These are phyloP conservation scores for Penicillium sp. DNA, from an alignment of 2,329 filamentous ascomycete genomes.

Conservation along the genomic window DNA sequence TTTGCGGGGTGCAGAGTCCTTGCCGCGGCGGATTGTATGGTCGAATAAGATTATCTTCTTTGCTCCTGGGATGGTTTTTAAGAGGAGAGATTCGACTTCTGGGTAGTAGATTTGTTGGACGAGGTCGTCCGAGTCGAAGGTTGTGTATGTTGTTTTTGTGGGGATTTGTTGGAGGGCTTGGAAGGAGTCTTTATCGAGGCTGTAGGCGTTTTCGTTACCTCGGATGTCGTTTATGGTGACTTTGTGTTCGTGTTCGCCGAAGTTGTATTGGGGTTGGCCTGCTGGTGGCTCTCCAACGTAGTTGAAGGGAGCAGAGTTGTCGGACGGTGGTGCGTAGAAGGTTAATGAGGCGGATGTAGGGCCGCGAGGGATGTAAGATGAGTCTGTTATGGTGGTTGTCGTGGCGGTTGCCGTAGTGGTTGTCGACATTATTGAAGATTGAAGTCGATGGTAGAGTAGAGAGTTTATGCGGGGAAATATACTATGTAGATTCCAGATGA, in stretches of 20 bases:
- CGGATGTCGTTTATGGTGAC: constrained; percentile 72
- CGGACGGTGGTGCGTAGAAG: constrained; percentile 64
- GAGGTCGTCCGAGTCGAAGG: constrained; percentile 67
- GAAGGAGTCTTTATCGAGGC: constrained; percentile 75
- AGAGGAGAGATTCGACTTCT: constrained; percentile 72
- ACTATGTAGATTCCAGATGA: not conserved
- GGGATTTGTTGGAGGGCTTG: constrained; percentile 61
- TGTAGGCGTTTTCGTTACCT: constrained; percentile 65
- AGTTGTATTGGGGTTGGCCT: constrained; percentile 68
- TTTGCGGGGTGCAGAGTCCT: constrained; percentile 58
- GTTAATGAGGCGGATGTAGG: constrained; percentile 63
- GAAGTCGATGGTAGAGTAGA: not conserved
- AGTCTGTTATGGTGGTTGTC: constrained; percentile 4
- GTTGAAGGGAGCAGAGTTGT: constrained; percentile 63
- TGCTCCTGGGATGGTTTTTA: constrained; percentile 66
- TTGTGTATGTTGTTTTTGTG: constrained; percentile 54
- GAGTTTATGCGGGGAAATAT: not conserved
- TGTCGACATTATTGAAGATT: not conserved
- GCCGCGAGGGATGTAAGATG: constrained; percentile 56
- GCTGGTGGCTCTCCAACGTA: constrained; percentile 65
- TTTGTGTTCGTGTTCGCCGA: constrained; percentile 49
- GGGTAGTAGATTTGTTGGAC: constrained; percentile 77
- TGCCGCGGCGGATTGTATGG: constrained; percentile 77
- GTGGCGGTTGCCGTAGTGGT: constrained; percentile 23
- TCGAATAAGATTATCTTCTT: constrained; percentile 75